Evolutionary conservation across 495 filamentous ascomycete species (phyloP), one percentile per base, ranked within the genome.

Genomic region (Margaritispora aquatica): DNA sequence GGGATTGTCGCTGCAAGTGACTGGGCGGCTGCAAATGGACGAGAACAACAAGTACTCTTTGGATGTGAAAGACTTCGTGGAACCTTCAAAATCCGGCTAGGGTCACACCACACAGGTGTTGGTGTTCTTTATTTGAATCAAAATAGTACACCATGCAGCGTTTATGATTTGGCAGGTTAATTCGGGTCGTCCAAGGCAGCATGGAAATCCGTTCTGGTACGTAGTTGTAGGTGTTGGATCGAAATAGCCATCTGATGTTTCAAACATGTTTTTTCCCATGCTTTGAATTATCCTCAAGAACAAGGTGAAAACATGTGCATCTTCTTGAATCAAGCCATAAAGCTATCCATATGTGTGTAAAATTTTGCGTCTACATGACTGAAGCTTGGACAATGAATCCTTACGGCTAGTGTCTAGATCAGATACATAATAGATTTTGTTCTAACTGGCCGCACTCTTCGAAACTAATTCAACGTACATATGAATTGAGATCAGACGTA

Each of bases 11-110:
- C 19, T 55, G 53, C 29, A 55, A 22, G 53, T 55, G 53, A 55
- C 31, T 55, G 53, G 53, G 4, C 53, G 53, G 34, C 53, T 55
- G 29, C 53, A 55, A 44, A 44, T 41, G 53, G 29, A 55, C 21
- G 53, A 55, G 34, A 44, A 38, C 53, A 44, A 44, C 2, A 46
- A 41, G 31, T 46, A 55, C 26, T 55, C 53, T 44, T 44, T 55
- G n/a, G 53, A 55, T 55, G 53, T 55, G 20, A 55, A 55, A 26
- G 34, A 34, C 53, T 55, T 55, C 53, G 29, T 55, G 21, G 53
- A 41, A 24, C 53, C 53, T 51, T 51, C 48, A 4, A 51, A 51
- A 51, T 21, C 24, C n/a, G 22, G 48, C 21, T 51, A 51, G 48
- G 3, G 48, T 24, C 48, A 51, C 48, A 51, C 4, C 48, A 51